phyloP scores from a whole-genome alignment of 2,329 filamentous ascomycete genomes.

The Microcyclosporella mali region DNA sequence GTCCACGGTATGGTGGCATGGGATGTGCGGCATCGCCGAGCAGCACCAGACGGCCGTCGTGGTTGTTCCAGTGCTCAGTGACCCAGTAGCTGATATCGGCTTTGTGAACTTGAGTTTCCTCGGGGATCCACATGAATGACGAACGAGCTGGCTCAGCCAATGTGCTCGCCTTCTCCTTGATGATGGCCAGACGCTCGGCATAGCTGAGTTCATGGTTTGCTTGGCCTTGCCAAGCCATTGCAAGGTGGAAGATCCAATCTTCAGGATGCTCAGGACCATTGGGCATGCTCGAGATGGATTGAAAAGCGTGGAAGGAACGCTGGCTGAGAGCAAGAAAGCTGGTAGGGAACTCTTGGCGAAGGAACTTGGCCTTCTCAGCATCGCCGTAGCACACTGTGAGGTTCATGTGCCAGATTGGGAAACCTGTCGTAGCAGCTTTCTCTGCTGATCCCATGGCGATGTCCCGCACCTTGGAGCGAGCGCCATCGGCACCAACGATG shows the following conservation, averaged over 20 bases:
- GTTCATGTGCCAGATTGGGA: constrained; percentile 8
- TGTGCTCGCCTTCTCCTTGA: constrained; percentile 6
- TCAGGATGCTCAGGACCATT: constrained; percentile 7
- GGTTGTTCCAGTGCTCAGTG: constrained; percentile 5
- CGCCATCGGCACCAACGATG: constrained; percentile 17
- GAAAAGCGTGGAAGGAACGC: constrained; percentile 8
- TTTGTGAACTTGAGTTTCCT: constrained; percentile 5
- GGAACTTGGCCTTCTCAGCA: constrained; percentile 4
- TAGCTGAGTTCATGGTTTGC: constrained; percentile 3
- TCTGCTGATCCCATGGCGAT: constrained; percentile 3
- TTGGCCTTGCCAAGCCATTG: constrained; percentile 6
- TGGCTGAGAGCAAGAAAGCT: constrained; percentile 5
- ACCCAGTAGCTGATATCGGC: constrained; percentile 10
- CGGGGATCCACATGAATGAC: constrained; percentile 6
- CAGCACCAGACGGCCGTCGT: constrained; percentile 1
- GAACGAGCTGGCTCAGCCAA: constrained; percentile 6
- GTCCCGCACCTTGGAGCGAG: constrained; percentile 9
- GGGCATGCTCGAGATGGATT: constrained; percentile 8
- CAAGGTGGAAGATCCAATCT: constrained; percentile 7
- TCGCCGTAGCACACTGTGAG: constrained; percentile 7
- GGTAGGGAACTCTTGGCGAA: constrained; percentile 5
- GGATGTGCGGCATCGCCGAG: constrained; percentile 4
- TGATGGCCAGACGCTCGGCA: constrained; percentile 6
- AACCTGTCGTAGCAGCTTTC: not conserved
- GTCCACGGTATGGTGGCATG: constrained; percentile 6